Percentiles rank a stretch among this genome's conserved stretches.
phyloP scores from a whole-genome alignment of 768 basidiomycete species.

The Trametes elegans region DNA sequence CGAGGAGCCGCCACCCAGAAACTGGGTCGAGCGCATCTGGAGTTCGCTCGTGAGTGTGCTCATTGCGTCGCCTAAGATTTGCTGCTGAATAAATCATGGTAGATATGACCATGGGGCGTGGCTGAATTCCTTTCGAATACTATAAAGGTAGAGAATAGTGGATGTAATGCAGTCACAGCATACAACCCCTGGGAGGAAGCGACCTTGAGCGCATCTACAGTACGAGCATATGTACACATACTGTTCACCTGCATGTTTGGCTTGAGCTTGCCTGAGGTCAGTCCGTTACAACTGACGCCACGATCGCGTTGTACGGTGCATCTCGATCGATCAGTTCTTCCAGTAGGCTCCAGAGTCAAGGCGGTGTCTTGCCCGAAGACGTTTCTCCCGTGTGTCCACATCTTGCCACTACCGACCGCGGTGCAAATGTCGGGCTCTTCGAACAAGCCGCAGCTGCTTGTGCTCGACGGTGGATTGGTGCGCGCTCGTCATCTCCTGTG shows the following conservation, averaged over 20 bases:
- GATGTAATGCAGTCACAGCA: no score
- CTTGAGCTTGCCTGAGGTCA: no score
- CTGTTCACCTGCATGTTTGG: no score
- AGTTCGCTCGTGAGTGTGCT: conserved; percentile 31
- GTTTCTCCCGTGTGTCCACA: neutral
- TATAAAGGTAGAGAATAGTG: no score
- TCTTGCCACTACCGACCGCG: no score
- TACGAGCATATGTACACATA: no score
- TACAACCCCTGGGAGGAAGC: no score
- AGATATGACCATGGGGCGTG: neutral
- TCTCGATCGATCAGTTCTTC: conserved; percentile 4
- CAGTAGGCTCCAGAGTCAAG: no score
- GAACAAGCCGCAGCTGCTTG: neutral
- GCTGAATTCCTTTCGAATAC: no score
- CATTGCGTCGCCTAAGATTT: neutral
- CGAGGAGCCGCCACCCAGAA: conserved; percentile 35
- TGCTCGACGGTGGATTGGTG: conserved; percentile 25
- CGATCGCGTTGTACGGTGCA: neutral
- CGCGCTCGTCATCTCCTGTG: neutral
- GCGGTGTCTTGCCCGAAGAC: no score
- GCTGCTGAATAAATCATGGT: neutral
- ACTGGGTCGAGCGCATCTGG: conserved; percentile 35
- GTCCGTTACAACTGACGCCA: no score
- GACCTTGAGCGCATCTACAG: no score
- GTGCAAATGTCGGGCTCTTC: neutral